Conservation (phyloP, 805 yeast genomes). For the Groenewaldozyma salmanticensis region DNA sequence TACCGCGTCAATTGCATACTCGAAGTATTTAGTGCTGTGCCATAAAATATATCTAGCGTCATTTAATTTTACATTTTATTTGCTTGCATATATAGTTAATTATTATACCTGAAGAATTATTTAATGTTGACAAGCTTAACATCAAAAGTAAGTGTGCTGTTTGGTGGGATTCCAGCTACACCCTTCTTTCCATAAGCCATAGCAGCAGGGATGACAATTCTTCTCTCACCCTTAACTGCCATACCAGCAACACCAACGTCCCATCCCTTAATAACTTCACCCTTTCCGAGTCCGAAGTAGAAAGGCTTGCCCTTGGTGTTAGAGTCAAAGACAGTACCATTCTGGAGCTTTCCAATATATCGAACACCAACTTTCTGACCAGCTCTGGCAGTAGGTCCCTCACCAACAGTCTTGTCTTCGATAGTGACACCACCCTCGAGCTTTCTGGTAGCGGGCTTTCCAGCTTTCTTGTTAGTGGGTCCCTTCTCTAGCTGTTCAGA, state of each 20-base stretch:
- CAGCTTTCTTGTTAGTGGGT: conserved; percentile 45
- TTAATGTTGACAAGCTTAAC: conserved; percentile 87
- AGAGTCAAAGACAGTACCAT: conserved; percentile 94
- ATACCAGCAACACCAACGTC: conserved; percentile 98
- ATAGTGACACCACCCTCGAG: conserved; percentile 87
- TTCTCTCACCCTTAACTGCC: conserved; percentile 98
- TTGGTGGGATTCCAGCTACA: conserved; percentile 96
- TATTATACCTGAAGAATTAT: no score
- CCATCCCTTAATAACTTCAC: conserved; percentile 98
- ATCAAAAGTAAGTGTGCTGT: conserved; percentile 93
- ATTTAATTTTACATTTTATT: no score
- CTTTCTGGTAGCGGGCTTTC: conserved; percentile 38
- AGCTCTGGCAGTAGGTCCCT: conserved; percentile 78
- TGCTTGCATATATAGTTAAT: no score
- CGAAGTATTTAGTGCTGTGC: no score
- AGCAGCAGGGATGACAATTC: conserved; percentile 90
- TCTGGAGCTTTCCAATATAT: conserved; percentile 94
- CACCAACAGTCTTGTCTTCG: conserved; percentile 87
- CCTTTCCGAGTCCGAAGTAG: conserved; percentile 81
- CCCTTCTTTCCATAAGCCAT: conserved; percentile 94
- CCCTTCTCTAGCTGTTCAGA: conserved; percentile 89
- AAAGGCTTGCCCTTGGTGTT: conserved; percentile 97
- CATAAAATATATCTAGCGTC: no score
- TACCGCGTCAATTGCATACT: no score
- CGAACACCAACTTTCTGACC: conserved; percentile 92